phyloP scores from a whole-genome alignment of 2,329 filamentous ascomycete species.

The Xylaria sp. region DNA sequence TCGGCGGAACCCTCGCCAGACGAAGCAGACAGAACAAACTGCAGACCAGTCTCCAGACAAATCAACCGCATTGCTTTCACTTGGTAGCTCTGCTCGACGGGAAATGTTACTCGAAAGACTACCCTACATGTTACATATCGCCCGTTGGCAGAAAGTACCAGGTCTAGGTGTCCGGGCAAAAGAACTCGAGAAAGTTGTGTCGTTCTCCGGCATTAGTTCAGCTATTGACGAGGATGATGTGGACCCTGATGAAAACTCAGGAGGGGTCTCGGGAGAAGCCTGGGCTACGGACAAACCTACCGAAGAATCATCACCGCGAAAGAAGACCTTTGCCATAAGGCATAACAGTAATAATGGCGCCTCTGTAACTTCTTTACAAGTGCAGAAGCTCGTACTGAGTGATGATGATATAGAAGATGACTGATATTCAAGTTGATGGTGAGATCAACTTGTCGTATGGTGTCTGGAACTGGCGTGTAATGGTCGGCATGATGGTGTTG shows the following conservation, averaged over 20 bases:
- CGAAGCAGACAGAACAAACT: conserved; percentile 43
- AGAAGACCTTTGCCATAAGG: conserved; percentile 54
- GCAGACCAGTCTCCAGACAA: conserved; percentile 42
- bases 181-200: conserved; percentile 75
- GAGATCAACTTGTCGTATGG: conserved; percentile 16
- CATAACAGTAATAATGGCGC: conserved; percentile 50
- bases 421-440: conserved; percentile 43
- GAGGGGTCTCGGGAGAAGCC: conserved; percentile 58
- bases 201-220: conserved; percentile 68
- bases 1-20: conserved; percentile 37
- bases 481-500: not conserved
- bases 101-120: conserved; percentile 87
- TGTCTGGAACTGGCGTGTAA: conserved; percentile 1
- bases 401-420: conserved; percentile 88
- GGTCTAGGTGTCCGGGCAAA: conserved; percentile 55
- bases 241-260: conserved; percentile 55
- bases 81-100: conserved; percentile 73
- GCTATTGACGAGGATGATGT: conserved; percentile 46
- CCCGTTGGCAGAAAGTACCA: conserved; percentile 55
- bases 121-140: conserved; percentile 83
- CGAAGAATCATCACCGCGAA: conserved; percentile 64
- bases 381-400: conserved; percentile 77
- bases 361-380: conserved; percentile 46
- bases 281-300: conserved; percentile 72
- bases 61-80: conserved; percentile 61